Percentiles rank a stretch among this genome's conserved stretches.
Evolutionary conservation across 805 yeast species (phyloP).

Genomic region (Candida palmyrensis): DNA sequence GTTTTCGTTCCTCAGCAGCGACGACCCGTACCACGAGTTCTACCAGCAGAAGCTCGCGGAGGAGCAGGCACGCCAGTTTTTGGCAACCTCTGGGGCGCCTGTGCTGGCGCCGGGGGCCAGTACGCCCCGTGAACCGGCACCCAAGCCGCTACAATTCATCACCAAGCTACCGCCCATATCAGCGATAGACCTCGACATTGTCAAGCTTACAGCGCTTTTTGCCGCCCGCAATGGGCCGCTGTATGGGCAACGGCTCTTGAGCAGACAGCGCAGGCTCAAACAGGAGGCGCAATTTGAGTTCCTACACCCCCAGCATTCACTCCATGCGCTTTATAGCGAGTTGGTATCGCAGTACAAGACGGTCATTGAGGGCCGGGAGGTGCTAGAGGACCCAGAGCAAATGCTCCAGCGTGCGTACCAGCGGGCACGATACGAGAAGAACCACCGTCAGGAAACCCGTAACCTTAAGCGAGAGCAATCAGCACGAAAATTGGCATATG

Average conservation of each 20-base stretch:
- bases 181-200: constrained; percentile 57
- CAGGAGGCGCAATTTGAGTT: constrained; percentile 64
- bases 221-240: constrained; percentile 55
- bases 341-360: constrained; percentile 53
- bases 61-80: constrained; percentile 1
- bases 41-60: constrained; percentile 43
- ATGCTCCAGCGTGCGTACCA: constrained; percentile 44
- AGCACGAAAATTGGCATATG: constrained; percentile 47
- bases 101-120: constrained; percentile 18
- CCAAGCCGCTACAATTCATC: constrained; percentile 20
- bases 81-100: constrained; percentile 2
- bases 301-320: constrained; percentile 52
- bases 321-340: constrained; percentile 45
- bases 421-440: constrained; percentile 52
- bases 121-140: constrained; percentile 19
- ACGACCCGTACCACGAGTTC: constrained; percentile 52
- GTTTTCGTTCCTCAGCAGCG: constrained; percentile 58
- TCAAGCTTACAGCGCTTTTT: constrained; percentile 68
- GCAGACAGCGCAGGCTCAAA: constrained; percentile 31
- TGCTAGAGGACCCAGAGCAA: constrained; percentile 19
- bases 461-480: constrained; percentile 29
- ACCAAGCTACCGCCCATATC: constrained; percentile 41
- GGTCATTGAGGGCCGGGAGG: constrained; percentile 11
- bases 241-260: constrained; percentile 26
- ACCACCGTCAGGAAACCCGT: constrained; percentile 24